Evolutionary conservation across 2,329 filamentous ascomycete species (phyloP).

Genomic region (Aureobasidium lini): DNA sequence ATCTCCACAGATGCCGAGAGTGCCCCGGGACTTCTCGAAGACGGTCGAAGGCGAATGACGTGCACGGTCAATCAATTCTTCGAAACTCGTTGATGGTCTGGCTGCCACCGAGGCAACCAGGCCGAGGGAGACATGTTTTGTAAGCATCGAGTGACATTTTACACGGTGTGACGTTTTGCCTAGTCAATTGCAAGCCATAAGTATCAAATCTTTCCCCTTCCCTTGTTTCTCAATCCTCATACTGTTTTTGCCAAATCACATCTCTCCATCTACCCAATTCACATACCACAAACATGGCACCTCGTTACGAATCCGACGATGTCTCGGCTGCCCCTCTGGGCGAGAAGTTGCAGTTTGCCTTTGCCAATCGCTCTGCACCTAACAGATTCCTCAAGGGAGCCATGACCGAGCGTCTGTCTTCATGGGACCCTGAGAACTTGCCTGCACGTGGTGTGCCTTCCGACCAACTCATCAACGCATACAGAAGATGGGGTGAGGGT

Average conservation of each 20-base stretch:
- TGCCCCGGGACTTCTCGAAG: conserved; percentile 3
- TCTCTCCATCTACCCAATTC: background rate
- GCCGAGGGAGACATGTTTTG: background rate
- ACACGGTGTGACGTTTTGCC: conserved; percentile 9
- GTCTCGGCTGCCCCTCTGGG: conserved; percentile 34
- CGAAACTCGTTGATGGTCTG: background rate
- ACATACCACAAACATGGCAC: background rate
- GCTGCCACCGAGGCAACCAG: conserved; percentile 1
- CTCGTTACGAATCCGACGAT: conserved; percentile 34
- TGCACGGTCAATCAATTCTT: conserved; percentile 8
- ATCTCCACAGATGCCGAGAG: background rate
- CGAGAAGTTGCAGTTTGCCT: conserved; percentile 38
- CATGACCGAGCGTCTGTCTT: conserved; percentile 58
- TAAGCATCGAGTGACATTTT: background rate
- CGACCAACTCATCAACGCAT: conserved; percentile 48
- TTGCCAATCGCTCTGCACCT: conserved; percentile 47
- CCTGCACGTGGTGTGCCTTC: conserved; percentile 48
- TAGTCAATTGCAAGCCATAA: conserved; percentile 1
- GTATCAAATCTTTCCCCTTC: background rate
- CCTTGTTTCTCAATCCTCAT: background rate
- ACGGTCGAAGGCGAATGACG: conserved; percentile 12
- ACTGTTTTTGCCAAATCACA: background rate
- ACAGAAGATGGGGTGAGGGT: conserved; percentile 55
- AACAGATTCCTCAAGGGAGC: conserved; percentile 62
- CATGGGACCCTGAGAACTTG: conserved; percentile 49